These are phyloP conservation scores for Paraconiothyrium brasiliense DNA, from an alignment of 2,329 filamentous ascomycete genomes.

Conservation along the genomic window DNA sequence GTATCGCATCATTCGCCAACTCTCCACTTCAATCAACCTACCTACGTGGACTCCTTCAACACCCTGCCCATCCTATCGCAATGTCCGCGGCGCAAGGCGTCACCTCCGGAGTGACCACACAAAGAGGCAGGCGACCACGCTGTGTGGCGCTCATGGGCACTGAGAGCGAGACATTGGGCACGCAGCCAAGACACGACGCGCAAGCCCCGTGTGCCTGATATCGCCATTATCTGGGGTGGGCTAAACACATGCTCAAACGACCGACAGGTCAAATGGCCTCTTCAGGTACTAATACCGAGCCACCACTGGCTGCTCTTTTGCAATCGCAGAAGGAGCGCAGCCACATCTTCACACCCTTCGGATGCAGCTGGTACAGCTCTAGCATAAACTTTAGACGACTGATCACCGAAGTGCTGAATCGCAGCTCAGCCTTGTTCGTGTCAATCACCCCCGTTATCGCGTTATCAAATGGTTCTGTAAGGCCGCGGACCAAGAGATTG, in stretches of 20 bases:
- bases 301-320: slow-evolving; percentile 1
- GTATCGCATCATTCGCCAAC: neutral
- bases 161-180: slow-evolving; percentile 18
- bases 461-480: slow-evolving; percentile 41
- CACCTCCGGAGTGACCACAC: neutral
- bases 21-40: neutral
- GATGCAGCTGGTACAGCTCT: neutral
- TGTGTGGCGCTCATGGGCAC: slow-evolving; percentile 1
- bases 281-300: slow-evolving; percentile 2
- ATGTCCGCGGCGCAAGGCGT: slow-evolving; percentile 5
- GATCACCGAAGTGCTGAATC: slow-evolving; percentile 14
- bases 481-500: slow-evolving; percentile 36
- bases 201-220: slow-evolving; percentile 13
- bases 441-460: slow-evolving; percentile 26
- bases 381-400: neutral
- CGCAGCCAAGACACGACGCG: slow-evolving; percentile 14
- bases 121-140: slow-evolving; percentile 15
- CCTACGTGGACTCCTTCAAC: neutral
- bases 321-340: neutral
- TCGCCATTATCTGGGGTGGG: slow-evolving; percentile 20
- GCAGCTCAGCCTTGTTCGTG: slow-evolving; percentile 13
- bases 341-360: neutral
- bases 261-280: neutral
- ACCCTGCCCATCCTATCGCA: slow-evolving; percentile 3
- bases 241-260: slow-evolving; percentile 16